Evolutionary conservation across 208 protist genomes (phyloP), one percentile per base, ranked within the genome.

Genomic region (Trypanosoma cruzi): DNA sequence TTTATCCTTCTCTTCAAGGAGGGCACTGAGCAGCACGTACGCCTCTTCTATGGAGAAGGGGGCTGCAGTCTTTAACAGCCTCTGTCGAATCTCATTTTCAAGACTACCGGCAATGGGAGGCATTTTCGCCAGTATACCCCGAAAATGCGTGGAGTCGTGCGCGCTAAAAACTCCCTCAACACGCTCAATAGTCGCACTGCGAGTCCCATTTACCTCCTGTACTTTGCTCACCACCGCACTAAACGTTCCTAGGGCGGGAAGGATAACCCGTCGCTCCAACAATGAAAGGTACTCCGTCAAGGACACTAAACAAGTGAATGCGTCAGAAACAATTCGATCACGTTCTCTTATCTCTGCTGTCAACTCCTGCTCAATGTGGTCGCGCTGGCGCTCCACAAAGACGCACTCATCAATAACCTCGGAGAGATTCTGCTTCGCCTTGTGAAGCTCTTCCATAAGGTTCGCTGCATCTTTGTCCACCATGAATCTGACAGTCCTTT

Each of bases 391-490:
- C 66, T 93, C 88, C 11, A 84, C 75, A 42, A 88, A 88, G 22
- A 93, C 77, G 62, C 80, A 89, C 64, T 93, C 88, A 71, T 93
- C 88, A 62, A 93, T 85, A 0, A 93, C 81, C 56, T 93, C 88
- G 0, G 80, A 81, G 0, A 93, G 70, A 40, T 82, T 80, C 46
- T 78, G 64, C 56, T 86, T 76, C 14, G 75, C 68, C 61, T 65
- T 86, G 31, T 44, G 57, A 22, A 75, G 64, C 31, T 70, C 64
- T 16, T 64, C 68, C 18, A 44, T 22, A 31, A 68, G 32, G 34
- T 52, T 48, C 10, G 26, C 22, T 8, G 37, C 31, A 44, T 60
- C n/a, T 2, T n/a, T n/a, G 5, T 7, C 63, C 36, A 7, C 37
- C 53, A 68, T 49, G 24, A 60, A 18, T 40, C 28, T 46, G 11